phyloP scores from a whole-genome alignment of 2,329 filamentous ascomycete genomes.

The Elsinoe perseae region DNA sequence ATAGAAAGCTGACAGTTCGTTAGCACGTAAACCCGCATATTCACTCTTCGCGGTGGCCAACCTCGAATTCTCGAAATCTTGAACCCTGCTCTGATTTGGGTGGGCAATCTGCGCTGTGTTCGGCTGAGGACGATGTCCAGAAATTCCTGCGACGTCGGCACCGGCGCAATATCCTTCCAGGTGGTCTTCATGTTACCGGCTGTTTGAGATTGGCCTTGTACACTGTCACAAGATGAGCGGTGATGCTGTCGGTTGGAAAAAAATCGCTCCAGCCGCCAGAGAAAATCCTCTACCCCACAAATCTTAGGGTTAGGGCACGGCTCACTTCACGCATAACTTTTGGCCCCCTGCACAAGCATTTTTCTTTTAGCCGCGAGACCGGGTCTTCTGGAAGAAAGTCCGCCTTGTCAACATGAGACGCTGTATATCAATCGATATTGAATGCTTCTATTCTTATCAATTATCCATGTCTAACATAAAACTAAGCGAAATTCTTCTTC shows the following conservation, averaged over 20 bases:
- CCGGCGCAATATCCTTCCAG: constrained; percentile 47
- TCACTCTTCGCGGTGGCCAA: constrained; percentile 29
- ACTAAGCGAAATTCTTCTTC: constrained; percentile 30
- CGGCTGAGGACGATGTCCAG: constrained; percentile 93
- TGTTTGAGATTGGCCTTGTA: background rate
- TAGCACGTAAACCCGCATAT: constrained; percentile 17
- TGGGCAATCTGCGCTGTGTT: constrained; percentile 86
- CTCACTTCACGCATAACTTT: background rate
- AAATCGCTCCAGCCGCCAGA: background rate
- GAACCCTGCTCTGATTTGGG: constrained; percentile 92
- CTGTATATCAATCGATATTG: background rate
- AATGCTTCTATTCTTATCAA: constrained; percentile 1
- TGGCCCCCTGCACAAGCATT: background rate
- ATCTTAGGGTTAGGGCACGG: background rate
- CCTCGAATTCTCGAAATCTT: constrained; percentile 83
- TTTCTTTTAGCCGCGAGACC: background rate
- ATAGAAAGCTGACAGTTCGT: constrained; percentile 63
- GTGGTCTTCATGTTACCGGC: constrained; percentile 48
- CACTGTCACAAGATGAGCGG: background rate
- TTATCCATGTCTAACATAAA: background rate
- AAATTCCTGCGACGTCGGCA: constrained; percentile 86
- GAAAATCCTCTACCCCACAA: background rate
- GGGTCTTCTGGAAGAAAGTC: background rate
- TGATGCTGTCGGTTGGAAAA: constrained; percentile 2
- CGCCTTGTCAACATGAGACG: constrained; percentile 3